Percentiles rank a stretch among this genome's conserved stretches.
Conservation (phyloP, 2,329 filamentous ascomycete species). For the Aspergillus amoenus region DNA sequence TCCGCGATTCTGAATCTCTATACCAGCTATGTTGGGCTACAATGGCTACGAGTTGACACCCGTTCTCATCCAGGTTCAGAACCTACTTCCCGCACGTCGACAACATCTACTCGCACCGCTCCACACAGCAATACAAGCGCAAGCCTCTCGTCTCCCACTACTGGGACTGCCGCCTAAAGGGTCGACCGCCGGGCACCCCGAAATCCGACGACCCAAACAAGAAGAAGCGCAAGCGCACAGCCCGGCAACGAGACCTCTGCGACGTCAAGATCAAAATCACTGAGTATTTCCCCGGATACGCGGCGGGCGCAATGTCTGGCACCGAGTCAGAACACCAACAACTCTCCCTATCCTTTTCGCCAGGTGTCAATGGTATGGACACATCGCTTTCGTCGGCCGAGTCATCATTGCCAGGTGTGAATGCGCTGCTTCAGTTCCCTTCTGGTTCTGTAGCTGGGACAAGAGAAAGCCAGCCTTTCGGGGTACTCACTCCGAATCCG, state of each 20-base stretch:
- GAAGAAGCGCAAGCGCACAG: constrained; percentile 75
- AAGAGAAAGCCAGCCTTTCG: constrained; percentile 36
- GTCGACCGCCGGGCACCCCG: constrained; percentile 72
- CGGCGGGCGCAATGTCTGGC: constrained; percentile 21
- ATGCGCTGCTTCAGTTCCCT: constrained; percentile 23
- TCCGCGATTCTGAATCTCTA: neutral
- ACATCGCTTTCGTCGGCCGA: constrained; percentile 22
- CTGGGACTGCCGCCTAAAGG: constrained; percentile 81
- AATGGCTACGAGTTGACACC: neutral
- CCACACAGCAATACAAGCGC: constrained; percentile 76
- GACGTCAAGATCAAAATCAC: constrained; percentile 87
- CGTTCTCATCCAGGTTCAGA: constrained; percentile 57
- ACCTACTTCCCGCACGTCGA: constrained; percentile 82
- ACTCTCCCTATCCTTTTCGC: constrained; percentile 2
- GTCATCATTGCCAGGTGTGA: constrained; percentile 23
- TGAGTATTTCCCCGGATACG: constrained; percentile 64
- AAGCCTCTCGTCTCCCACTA: constrained; percentile 82
- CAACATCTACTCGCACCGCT: constrained; percentile 81
- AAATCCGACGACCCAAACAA: constrained; percentile 78
- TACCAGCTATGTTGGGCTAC: no score
- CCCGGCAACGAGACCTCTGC: constrained; percentile 75
- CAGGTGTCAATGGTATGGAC: constrained; percentile 25
- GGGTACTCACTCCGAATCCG: constrained; percentile 43
- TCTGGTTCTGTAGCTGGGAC: neutral
- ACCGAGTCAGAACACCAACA: neutral